phyloP scores from a whole-genome alignment of 192 early-diverging fungal genomes.

The Podila epigama region DNA sequence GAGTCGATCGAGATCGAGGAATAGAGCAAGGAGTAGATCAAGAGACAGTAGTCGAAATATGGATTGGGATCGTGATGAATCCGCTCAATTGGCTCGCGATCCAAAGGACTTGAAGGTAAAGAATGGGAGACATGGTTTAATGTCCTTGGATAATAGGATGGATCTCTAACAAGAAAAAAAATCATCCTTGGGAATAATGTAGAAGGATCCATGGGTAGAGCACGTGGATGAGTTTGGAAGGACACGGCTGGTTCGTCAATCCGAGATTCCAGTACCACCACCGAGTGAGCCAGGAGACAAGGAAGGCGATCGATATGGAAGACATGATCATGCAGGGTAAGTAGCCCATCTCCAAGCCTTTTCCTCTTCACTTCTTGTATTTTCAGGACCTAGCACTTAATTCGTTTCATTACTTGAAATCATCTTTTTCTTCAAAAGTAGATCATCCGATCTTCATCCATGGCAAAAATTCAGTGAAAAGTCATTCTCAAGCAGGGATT shows the following conservation, averaged over 20 bases:
- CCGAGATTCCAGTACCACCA: conserved; percentile 51
- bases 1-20: conserved; percentile 9
- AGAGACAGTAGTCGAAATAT: not conserved
- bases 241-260: conserved; percentile 65
- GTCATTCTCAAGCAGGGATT: conserved; percentile 11
- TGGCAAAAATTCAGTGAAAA: conserved; percentile 11
- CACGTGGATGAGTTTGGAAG: conserved; percentile 80
- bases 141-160: not conserved
- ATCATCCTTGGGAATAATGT: not conserved
- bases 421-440: not conserved
- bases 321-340: too few species aligned
- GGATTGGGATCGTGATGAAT: conserved; percentile 44
- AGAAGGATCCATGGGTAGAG: conserved; percentile 78
- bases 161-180: not conserved
- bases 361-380: not conserved
- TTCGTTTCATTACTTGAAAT: not conserved
- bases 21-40: not conserved
- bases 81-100: conserved; percentile 10
- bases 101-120: conserved; percentile 20
- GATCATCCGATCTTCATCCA: not conserved
- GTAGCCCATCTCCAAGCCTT: too few species aligned
- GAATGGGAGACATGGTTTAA: not conserved
- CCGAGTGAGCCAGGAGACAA: conserved; percentile 3
- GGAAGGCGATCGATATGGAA: conserved; percentile 1
- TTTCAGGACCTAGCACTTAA: too few species aligned